A percentile compares a stretch with the other conserved stretches of the same genome.
phyloP scores from a whole-genome alignment of 2,329 filamentous ascomycete genomes.

The Microsporum canis region DNA sequence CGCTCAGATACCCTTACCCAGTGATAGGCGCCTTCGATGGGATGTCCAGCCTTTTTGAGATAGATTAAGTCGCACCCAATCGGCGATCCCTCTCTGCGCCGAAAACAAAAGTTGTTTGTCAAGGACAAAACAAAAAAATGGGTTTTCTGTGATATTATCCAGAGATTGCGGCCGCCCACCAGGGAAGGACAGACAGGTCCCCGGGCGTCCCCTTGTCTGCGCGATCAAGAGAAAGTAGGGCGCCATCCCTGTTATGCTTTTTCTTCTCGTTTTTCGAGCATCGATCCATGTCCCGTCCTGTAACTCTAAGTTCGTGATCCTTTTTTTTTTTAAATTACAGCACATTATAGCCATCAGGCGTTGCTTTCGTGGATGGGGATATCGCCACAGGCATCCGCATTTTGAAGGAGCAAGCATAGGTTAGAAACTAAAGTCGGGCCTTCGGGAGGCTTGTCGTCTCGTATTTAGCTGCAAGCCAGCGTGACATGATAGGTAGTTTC shows the following conservation, averaged over 20 bases:
- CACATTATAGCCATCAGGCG: not conserved
- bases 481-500: not conserved
- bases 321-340: not conserved
- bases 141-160: not conserved
- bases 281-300: not conserved
- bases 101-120: not conserved
- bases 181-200: not conserved
- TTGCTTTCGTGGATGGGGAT: not conserved
- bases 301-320: not conserved
- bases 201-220: not conserved
- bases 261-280: not conserved
- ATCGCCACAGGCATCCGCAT: not conserved
- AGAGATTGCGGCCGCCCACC: not conserved
- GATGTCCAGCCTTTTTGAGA: not conserved
- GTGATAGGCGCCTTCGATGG: not conserved
- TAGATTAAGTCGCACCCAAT: not conserved
- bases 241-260: not conserved
- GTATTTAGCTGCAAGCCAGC: constrained; percentile 1
- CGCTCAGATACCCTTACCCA: not conserved
- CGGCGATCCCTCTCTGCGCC: not conserved
- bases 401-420: not conserved
- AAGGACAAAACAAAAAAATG: not conserved
- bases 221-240: not conserved
- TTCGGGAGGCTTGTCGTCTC: not conserved
- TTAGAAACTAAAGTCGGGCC: not conserved